phyloP scores from a whole-genome alignment of 345 rosid genomes.

The Rhodamnia argentea region DNA sequence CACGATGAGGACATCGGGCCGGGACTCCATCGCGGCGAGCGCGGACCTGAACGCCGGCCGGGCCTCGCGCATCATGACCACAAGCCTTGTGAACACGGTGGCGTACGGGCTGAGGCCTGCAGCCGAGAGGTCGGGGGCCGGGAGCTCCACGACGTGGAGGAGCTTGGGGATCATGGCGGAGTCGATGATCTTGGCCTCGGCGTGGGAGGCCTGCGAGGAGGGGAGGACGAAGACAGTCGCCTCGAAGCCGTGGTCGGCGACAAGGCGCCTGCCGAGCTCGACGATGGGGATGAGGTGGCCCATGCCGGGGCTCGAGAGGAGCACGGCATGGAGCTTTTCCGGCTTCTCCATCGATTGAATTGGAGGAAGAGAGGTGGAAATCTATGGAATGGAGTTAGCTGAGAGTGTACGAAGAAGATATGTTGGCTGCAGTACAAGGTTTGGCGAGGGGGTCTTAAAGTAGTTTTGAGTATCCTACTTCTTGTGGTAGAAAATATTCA shows the following conservation, averaged over 20 bases:
- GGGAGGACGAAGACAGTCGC: conserved; percentile 29
- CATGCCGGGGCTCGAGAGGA: conserved; percentile 48
- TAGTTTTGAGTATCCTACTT: neutral
- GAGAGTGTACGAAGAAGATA: neutral
- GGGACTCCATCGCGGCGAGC: conserved; percentile 8
- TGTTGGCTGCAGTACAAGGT: neutral
- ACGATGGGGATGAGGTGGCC: conserved; percentile 52
- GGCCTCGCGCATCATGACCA: conserved; percentile 26
- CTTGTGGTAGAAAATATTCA: neutral
- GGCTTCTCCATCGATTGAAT: neutral
- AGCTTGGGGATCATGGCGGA: conserved; percentile 9
- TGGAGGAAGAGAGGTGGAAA: neutral
- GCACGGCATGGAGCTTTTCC: conserved; percentile 20
- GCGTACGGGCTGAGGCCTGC: conserved; percentile 14
- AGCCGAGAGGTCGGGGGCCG: conserved; percentile 17
- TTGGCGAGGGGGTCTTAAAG: neutral
- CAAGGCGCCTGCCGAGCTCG: conserved; percentile 43
- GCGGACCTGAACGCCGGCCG: conserved; percentile 21
- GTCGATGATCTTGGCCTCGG: conserved; percentile 17
- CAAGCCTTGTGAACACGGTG: conserved; percentile 2
- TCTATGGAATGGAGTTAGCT: neutral
- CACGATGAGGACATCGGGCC: conserved; percentile 34
- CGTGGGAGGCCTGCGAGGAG: conserved; percentile 4
- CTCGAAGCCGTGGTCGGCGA: conserved; percentile 12
- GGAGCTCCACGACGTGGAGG: conserved; percentile 17